These are phyloP conservation scores for Tolypocladium ophioglossoides DNA, from an alignment of 2,329 filamentous ascomycete genomes.

Conservation along the genomic window DNA sequence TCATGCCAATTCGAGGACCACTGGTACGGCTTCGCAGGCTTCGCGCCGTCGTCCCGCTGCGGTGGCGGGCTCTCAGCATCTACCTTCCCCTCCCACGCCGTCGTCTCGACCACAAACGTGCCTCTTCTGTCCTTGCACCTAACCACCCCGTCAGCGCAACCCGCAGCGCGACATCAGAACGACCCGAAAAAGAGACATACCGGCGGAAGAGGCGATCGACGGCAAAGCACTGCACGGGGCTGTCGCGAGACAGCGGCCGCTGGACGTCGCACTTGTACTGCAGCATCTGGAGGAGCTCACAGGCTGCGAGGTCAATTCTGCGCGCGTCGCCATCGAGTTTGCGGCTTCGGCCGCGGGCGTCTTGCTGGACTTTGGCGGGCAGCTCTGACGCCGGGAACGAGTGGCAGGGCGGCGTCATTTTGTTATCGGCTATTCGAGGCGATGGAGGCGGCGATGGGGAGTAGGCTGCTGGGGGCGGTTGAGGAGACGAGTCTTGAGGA, in stretches of 20 bases:
- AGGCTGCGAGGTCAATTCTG: constrained; percentile 40
- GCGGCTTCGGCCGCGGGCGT: constrained; percentile 38
- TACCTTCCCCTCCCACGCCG: constrained; percentile 43
- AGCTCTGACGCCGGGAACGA: constrained; percentile 44
- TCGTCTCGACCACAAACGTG: constrained; percentile 52
- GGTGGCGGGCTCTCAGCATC: constrained; percentile 4
- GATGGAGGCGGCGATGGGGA: constrained; percentile 34
- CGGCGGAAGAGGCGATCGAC: constrained; percentile 49
- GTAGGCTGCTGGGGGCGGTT: constrained; percentile 40
- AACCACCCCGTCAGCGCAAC: constrained; percentile 5
- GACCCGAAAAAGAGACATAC: constrained; percentile 27
- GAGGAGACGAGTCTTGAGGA: constrained; percentile 49
- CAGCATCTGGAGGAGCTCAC: constrained; percentile 46
- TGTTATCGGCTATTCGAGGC: neutral
- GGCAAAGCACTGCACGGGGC: constrained; percentile 43
- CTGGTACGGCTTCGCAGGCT: constrained; percentile 14
- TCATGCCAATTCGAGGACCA: constrained; percentile 25
- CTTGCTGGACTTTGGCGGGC: constrained; percentile 35
- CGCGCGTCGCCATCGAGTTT: constrained; percentile 30
- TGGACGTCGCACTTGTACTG: constrained; percentile 51
- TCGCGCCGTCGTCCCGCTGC: constrained; percentile 7
- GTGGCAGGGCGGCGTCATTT: constrained; percentile 49
- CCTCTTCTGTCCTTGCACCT: constrained; percentile 50
- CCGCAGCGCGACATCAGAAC: neutral
- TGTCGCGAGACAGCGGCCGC: constrained; percentile 31